A percentile compares a stretch with the other conserved stretches of the same genome.
Evolutionary conservation across 257 asterid species (phyloP).

Genomic region (Plantago major): DNA sequence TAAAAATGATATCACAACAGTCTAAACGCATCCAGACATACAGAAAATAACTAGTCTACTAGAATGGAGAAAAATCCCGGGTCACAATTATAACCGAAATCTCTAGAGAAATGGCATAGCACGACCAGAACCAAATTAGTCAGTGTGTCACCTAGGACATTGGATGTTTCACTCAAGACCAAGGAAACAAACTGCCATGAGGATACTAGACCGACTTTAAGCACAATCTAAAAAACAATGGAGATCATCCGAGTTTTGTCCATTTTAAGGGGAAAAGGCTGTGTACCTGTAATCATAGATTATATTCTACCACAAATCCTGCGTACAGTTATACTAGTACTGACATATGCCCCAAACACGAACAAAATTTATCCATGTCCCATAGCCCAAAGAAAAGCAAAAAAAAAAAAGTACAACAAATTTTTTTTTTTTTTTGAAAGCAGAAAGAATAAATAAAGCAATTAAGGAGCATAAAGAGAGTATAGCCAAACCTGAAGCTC

Average conservation of each 20-base stretch:
- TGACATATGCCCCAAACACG: not conserved
- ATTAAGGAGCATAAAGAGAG: too few species aligned
- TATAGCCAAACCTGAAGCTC: conserved; percentile 74
- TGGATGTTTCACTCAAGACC: conserved; percentile 12
- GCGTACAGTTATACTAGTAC: not conserved
- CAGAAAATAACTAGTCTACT: conserved; percentile 21
- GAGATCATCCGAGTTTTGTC: not conserved
- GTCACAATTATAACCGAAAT: conserved; percentile 48
- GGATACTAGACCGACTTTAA: conserved; percentile 1
- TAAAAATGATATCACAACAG: not conserved
- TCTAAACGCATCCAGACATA: not conserved
- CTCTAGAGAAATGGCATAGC: conserved; percentile 50
- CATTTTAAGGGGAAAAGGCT: not conserved
- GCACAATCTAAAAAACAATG: conserved; percentile 6
- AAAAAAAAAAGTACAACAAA: too few species aligned
- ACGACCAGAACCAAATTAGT: conserved; percentile 56
- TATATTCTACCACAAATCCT: conserved; percentile 1
- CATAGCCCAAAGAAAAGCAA: not conserved
- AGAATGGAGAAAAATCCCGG: conserved; percentile 61
- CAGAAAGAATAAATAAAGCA: too few species aligned
- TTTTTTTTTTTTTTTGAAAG: too few species aligned
- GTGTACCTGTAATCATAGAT: too few species aligned
- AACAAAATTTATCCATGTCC: conserved; percentile 7
- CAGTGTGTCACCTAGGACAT: conserved; percentile 43
- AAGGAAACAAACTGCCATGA: conserved; percentile 19